Evolutionary conservation across 768 basidiomycete genomes (phyloP).

Genomic region (Suillus subalutaceus): DNA sequence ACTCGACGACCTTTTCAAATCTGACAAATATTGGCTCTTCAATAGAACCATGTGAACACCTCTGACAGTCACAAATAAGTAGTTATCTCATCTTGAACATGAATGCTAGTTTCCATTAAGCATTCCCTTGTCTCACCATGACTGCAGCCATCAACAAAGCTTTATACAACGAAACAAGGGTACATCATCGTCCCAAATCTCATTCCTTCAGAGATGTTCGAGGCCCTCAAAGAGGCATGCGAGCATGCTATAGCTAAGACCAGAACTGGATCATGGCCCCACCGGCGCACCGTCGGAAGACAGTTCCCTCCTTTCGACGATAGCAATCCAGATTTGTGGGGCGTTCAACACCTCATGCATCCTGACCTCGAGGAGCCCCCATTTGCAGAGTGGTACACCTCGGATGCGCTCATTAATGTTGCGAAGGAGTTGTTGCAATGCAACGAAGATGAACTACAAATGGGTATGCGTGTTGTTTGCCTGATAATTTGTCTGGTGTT

Average conservation of each 20-base stretch:
- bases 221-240: constrained; percentile 51
- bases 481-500: neutral
- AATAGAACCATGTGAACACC: neutral
- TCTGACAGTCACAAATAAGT: constrained; percentile 3
- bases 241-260: constrained; percentile 53
- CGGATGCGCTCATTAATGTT: constrained; percentile 45
- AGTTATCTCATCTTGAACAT: constrained; percentile 16
- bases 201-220: constrained; percentile 42
- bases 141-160: constrained; percentile 39
- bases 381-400: constrained; percentile 73
- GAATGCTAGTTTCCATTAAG: neutral
- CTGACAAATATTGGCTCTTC: neutral
- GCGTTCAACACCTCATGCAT: constrained; percentile 83
- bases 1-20: neutral
- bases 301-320: constrained; percentile 77
- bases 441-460: constrained; percentile 59
- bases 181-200: constrained; percentile 66
- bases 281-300: constrained; percentile 72
- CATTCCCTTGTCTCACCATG: neutral
- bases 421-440: constrained; percentile 57
- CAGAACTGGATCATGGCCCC: constrained; percentile 62
- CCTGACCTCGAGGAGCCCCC: constrained; percentile 61
- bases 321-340: constrained; percentile 70
- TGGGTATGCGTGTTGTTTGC: constrained; percentile 52
- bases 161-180: constrained; percentile 62